Conservation (phyloP, 768 basidiomycete genomes). For the Trametes cinnabarina region DNA sequence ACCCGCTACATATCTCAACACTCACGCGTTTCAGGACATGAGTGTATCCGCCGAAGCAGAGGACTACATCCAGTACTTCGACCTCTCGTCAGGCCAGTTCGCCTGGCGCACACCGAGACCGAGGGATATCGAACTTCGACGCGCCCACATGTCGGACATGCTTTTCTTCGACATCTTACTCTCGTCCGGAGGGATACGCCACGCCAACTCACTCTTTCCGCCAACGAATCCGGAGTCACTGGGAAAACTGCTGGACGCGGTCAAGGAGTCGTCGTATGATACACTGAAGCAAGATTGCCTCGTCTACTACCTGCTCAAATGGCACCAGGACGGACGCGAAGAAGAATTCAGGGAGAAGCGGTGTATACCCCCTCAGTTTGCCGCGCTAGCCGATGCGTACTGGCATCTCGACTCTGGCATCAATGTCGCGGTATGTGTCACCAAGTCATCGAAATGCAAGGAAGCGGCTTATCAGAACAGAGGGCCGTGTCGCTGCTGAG, state of each 20-base stretch:
- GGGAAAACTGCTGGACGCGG: conserved; percentile 56
- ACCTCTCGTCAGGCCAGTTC: conserved; percentile 49
- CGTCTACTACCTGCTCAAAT: conserved; percentile 78
- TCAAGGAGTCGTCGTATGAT: conserved; percentile 65
- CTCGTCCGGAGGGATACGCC: conserved; percentile 56
- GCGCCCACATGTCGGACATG: conserved; percentile 56
- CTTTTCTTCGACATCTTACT: conserved; percentile 78
- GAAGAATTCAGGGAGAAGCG: conserved; percentile 48
- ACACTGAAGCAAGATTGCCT: conserved; percentile 77
- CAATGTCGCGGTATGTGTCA: conserved; percentile 55
- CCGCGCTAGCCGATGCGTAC: conserved; percentile 77
- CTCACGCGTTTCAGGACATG: conserved; percentile 2
- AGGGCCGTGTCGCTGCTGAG: conserved; percentile 70
- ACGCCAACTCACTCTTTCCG: conserved; percentile 65
- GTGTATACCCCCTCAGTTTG: conserved; percentile 75
- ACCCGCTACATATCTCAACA: neutral
- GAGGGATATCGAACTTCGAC: conserved; percentile 60
- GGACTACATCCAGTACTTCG: conserved; percentile 39
- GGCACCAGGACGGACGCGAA: conserved; percentile 66
- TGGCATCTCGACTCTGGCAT: conserved; percentile 75
- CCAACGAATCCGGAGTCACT: conserved; percentile 56
- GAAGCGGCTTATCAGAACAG: conserved; percentile 33
- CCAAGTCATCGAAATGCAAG: neutral
- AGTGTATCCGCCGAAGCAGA: neutral
- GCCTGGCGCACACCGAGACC: conserved; percentile 56